phyloP scores from a whole-genome alignment of 306 rosid genomes.

The Pyrus bretschneideri region DNA sequence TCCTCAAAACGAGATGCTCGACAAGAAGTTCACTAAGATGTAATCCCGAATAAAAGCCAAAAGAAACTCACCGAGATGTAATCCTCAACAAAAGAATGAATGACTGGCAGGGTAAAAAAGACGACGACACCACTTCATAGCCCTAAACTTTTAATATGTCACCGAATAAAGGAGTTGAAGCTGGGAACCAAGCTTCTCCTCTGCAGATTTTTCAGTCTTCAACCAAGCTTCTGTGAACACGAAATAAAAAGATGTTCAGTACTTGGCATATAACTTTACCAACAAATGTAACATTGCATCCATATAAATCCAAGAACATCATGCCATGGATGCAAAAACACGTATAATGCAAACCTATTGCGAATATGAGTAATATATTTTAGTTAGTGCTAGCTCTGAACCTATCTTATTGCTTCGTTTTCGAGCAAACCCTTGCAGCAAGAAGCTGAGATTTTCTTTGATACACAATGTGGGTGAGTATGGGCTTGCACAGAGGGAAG shows the following conservation, averaged over 20 bases:
- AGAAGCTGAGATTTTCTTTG: no score
- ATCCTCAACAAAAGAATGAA: conserved; percentile 23
- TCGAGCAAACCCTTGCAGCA: no score
- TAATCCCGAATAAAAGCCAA: no score
- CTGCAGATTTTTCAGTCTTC: conserved; percentile 45
- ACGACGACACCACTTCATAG: background rate
- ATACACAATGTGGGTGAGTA: no score
- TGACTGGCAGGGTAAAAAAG: background rate
- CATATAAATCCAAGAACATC: background rate
- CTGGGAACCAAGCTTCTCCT: conserved; percentile 57
- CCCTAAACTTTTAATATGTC: conserved; percentile 30
- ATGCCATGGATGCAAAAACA: background rate
- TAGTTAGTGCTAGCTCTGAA: no score
- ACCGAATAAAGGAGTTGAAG: conserved; percentile 46
- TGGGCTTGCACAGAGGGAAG: no score
- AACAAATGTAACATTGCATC: background rate
- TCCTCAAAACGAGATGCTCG: background rate
- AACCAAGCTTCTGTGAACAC: conserved; percentile 12
- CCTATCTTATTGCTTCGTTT: no score
- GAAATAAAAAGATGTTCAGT: background rate
- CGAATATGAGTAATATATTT: no score
- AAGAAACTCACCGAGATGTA: background rate
- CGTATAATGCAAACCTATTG: background rate
- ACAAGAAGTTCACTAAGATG: background rate
- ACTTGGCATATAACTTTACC: background rate